These are phyloP conservation scores for Penicillium chermesinum DNA, from an alignment of 495 filamentous ascomycete genomes.

Conservation along the genomic window DNA sequence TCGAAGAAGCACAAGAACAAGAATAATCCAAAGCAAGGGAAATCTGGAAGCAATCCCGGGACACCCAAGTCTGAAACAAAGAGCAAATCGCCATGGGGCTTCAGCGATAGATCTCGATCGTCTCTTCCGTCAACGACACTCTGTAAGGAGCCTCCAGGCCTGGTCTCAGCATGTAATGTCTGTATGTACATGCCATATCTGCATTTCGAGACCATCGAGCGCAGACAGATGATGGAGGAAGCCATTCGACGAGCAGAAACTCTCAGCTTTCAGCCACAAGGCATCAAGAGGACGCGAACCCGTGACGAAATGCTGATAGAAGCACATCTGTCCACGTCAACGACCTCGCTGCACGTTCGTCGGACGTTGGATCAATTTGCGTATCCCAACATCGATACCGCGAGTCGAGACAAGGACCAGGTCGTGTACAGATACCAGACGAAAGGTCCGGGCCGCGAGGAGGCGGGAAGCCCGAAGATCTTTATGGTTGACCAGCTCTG, in stretches of 20 bases:
- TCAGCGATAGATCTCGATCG: constrained; percentile 19
- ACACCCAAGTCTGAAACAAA: constrained; percentile 35
- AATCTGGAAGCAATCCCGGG: constrained; percentile 30
- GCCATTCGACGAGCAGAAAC: constrained; percentile 50
- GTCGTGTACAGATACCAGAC: constrained; percentile 64
- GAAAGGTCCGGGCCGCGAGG: constrained; percentile 23
- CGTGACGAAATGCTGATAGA: constrained; percentile 61
- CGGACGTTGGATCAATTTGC: constrained; percentile 68
- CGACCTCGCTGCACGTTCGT: constrained; percentile 58
- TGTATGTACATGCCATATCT: constrained; percentile 66
- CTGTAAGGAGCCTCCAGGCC: constrained; percentile 26
- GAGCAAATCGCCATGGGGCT: constrained; percentile 24
- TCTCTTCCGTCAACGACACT: constrained; percentile 15
- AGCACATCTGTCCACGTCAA: constrained; percentile 51
- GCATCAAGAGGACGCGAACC: constrained; percentile 27
- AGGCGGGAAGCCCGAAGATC: constrained; percentile 48
- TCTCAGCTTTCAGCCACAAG: constrained; percentile 18
- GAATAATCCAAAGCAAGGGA: constrained; percentile 33
- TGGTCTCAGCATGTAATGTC: constrained; percentile 40
- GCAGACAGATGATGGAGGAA: constrained; percentile 54
- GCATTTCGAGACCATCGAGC: constrained; percentile 58
- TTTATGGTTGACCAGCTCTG: constrained; percentile 75
- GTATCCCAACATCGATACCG: constrained; percentile 66
- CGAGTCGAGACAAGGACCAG: constrained; percentile 61
- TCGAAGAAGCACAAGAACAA: constrained; percentile 34